Evolutionary conservation across 176 grass and related monocot species (phyloP).

Genomic region (Oryza meyeriana): DNA sequence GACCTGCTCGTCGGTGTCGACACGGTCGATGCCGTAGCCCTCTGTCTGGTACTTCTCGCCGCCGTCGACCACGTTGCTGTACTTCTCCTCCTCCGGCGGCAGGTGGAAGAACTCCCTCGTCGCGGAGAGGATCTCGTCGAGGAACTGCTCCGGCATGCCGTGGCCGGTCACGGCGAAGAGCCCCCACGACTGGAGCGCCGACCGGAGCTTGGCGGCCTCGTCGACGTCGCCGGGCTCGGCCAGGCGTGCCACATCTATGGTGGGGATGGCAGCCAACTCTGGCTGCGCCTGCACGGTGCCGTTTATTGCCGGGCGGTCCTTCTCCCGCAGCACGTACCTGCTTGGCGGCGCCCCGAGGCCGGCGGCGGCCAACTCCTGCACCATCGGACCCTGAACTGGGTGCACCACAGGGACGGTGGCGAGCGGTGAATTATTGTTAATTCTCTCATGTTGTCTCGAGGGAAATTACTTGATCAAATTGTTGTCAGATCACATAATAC

Average conservation of each 20-base stretch:
- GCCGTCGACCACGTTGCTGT: slow-evolving; percentile 33
- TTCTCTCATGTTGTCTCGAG: too few species aligned
- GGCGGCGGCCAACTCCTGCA: slow-evolving; percentile 38
- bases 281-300: neutral
- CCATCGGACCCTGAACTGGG: slow-evolving; percentile 31
- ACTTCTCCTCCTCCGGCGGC: slow-evolving; percentile 30
- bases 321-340: slow-evolving; percentile 40
- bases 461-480: too few species aligned
- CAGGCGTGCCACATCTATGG: slow-evolving; percentile 46
- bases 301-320: neutral
- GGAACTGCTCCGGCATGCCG: slow-evolving; percentile 29
- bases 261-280: slow-evolving; percentile 25
- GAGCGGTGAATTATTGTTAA: too few species aligned
- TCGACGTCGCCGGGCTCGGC: slow-evolving; percentile 23
- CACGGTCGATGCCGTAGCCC: slow-evolving; percentile 58
- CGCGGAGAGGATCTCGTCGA: slow-evolving; percentile 34
- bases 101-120: slow-evolving; percentile 54
- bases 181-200: slow-evolving; percentile 50
- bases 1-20: slow-evolving; percentile 40
- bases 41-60: slow-evolving; percentile 37
- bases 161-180: slow-evolving; percentile 47
- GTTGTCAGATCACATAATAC: too few species aligned
- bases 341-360: slow-evolving; percentile 23
- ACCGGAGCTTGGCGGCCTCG: slow-evolving; percentile 40
- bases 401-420: slow-evolving; percentile 58